Base-by-base conservation (phyloP, 2,329 filamentous ascomycete species). In the Neonectria sp. region DNA sequence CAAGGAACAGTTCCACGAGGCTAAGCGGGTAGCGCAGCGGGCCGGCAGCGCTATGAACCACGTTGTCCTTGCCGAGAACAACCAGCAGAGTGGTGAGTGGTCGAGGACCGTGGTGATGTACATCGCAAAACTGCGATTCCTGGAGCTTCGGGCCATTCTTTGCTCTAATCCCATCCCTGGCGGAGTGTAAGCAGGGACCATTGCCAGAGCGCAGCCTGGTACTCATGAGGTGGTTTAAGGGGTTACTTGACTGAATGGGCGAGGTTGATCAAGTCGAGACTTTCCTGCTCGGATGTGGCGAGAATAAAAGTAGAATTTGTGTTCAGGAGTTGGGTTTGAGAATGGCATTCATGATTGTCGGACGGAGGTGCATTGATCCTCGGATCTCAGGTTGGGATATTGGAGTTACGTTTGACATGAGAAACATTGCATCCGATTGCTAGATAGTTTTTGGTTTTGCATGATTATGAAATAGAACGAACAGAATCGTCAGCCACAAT, bases 1-100 rank as follows among this genome's bases (percentile, higher is more conserved):
- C 12, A 13, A 29, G 0, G 37, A 52, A 4, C 57, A 67, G 21
- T 67, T 66, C 59, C 21, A 58, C 6, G 11, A 49, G 12, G 57
- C 60, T 15, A 64, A 70, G 17, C 59, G 56, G 3, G 69, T 70
- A 5, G 51, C 65, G 15, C 69, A 72, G 61, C 67, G 69, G 25
- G 40, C 60, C 5, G 63, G 64, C 4, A 65, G 59, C 4, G 63
- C 69, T 5, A 72, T 73, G 68, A 21, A 33, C 0, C 37, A 31
- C 5, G 13, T 69, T 4, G 8, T 68, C 21, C 31, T 40, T 3
- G 46, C 40, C 13, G 33, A 31, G 17, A 4, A n/a, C 31, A 37
- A 3, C 13, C 13, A 6, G 17, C 5, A 24, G 21, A 21, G 21
- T 15, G 13, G 9, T 11, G 8, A 12, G 17, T 46, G 21, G 35